These are phyloP conservation scores for Pseudoperonospora humuli DNA, from an alignment of 352 stramenopile species.

Conservation along the genomic window DNA sequence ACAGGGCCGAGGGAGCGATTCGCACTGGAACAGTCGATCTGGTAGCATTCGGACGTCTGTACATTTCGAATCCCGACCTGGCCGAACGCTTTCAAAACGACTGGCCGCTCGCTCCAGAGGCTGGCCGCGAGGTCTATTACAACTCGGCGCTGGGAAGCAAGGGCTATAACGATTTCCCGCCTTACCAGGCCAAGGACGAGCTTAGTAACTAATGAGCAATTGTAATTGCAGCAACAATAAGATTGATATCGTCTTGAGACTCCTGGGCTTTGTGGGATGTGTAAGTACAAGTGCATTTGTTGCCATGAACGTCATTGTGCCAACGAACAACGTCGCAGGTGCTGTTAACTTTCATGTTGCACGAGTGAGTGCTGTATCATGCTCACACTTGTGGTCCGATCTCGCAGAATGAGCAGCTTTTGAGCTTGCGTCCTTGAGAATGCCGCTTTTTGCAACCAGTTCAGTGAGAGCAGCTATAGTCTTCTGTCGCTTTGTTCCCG, in stretches of 20 bases:
- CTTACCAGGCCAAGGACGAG: constrained; percentile 4
- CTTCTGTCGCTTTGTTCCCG: not conserved
- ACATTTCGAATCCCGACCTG: constrained; percentile 53
- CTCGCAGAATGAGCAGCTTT: not conserved
- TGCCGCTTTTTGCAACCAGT: not conserved
- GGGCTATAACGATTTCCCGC: constrained; percentile 12
- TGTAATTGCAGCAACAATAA: constrained; percentile 1
- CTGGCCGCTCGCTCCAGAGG: constrained; percentile 14
- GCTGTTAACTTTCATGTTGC: too few relatives aligned
- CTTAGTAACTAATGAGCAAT: constrained; percentile 5
- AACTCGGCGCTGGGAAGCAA: constrained; percentile 1
- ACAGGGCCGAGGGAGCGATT: constrained; percentile 27
- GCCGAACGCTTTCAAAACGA: constrained; percentile 16
- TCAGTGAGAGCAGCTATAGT: constrained; percentile 8
- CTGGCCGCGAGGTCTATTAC: too few relatives aligned
- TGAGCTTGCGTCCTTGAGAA: not conserved
- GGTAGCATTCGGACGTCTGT: constrained; percentile 38
- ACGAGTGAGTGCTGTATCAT: too few relatives aligned
- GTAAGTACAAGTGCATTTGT: too few relatives aligned
- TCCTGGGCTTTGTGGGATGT: too few relatives aligned
- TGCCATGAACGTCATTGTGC: too few relatives aligned
- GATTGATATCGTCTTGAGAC: too few relatives aligned
- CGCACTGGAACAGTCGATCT: constrained; percentile 26
- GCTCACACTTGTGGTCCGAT: not conserved
- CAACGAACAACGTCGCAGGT: too few relatives aligned